Evolutionary conservation across 257 asterid species (phyloP).

Genomic region (Anisodus acutangulus): DNA sequence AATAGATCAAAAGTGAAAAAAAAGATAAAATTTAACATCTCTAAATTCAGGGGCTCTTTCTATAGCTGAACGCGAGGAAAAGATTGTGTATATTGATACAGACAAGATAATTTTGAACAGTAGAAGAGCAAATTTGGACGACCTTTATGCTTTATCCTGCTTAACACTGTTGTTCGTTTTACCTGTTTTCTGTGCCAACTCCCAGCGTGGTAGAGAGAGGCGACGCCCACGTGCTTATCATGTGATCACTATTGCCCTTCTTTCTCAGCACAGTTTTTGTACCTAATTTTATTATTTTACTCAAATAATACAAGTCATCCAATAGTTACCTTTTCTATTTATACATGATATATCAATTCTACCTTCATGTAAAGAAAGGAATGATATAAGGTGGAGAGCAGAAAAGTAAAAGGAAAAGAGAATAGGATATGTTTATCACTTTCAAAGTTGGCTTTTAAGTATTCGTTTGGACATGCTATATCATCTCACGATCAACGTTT

Average conservation of each 20-base stretch:
- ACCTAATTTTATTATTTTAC: constrained; percentile 41
- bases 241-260: constrained; percentile 55
- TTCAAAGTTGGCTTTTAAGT: constrained; percentile 3
- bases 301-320: constrained; percentile 25
- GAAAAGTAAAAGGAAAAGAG: constrained; percentile 28
- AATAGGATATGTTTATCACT: constrained; percentile 32
- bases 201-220: constrained; percentile 76
- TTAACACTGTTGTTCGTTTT: neutral
- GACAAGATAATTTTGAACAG: neutral
- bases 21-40: neutral
- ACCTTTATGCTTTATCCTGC: neutral
- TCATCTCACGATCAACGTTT: too few species aligned
- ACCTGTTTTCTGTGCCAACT: constrained; percentile 32
- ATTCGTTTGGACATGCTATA: too few species aligned
- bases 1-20: neutral
- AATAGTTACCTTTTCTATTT: neutral
- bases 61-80: too few species aligned
- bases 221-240: constrained; percentile 49
- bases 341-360: neutral
- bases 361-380: constrained; percentile 30
- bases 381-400: constrained; percentile 28
- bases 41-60: too few species aligned
- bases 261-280: constrained; percentile 46
- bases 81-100: too few species aligned
- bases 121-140: neutral